Evolutionary conservation across 2,329 filamentous ascomycete genomes (phyloP), one percentile per base, ranked within the genome.

Genomic region (Fusarium humuli): DNA sequence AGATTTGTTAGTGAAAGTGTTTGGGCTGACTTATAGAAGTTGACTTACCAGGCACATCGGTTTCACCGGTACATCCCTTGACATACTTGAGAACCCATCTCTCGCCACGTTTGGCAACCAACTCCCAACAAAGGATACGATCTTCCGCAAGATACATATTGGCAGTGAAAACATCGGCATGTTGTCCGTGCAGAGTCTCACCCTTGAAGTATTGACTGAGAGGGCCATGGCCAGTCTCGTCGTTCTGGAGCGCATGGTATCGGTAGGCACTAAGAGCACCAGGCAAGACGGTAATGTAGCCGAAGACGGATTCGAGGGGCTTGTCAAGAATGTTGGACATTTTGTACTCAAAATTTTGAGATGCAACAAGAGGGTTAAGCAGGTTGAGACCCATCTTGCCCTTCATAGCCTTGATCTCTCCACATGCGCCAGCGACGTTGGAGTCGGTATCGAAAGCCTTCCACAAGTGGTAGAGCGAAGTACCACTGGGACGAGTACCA

Each of bases 301-400:
- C 96, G 79, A 99, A 99, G 1, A 97, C 95, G 0, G 94, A 97
- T 79, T 99, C 96, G 4, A 99, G 84, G 1, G 96, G 96, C 80
- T 99, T 99, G 79, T 99, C 96, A 27, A 99, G 86, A 75, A 99
- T 99, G 76, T 99, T 99, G 42, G 94, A 97, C 94, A 99, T 98
- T 81, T 99, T 99, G 85, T 99, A 99, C 83, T 99, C 96, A 73
- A 99, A 99, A 79, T 99, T 99, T 76, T 99, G 96, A 47, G 94
- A 97, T 0, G 96, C 96, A 18, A 99, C 95, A 8, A 99, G 85
- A 0, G 96, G 96, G 76, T 99, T 99, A 47, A 99, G 84, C 18
- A 99, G 86, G 68, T 95, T 94, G 7, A 90, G 84, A 77, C 94
- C 94, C 25, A 88, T 90, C 72, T 91, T 93, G 10, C 96, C 96